These are phyloP conservation scores for Dryas octopetala DNA, from an alignment of 306 rosid species.

Conservation along the genomic window DNA sequence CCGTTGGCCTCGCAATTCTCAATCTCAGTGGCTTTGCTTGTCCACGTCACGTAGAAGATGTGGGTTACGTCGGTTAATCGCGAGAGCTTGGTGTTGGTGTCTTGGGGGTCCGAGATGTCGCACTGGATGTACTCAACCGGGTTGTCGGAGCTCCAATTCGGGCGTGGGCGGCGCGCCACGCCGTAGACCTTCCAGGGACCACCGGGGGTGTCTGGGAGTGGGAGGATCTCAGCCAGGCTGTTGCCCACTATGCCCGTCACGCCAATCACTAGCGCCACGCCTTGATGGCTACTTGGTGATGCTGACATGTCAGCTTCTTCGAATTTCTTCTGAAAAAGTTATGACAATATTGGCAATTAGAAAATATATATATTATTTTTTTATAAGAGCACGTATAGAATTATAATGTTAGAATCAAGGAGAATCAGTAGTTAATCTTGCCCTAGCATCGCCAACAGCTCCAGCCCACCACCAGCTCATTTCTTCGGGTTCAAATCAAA, in stretches of 20 bases:
- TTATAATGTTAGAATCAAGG: too few relatives aligned
- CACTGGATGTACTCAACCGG: constrained; percentile 62
- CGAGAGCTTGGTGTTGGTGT: constrained; percentile 55
- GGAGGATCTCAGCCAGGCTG: constrained; percentile 71
- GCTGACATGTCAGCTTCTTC: constrained; percentile 40
- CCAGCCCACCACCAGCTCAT: constrained; percentile 63
- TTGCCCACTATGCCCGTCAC: constrained; percentile 74
- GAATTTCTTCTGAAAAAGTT: constrained; percentile 38
- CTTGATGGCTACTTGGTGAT: constrained; percentile 39
- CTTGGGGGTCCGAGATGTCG: constrained; percentile 56
- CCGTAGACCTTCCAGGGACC: constrained; percentile 77
- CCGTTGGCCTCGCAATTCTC: constrained; percentile 61
- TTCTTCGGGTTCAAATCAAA: background rate
- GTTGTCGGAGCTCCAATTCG: constrained; percentile 55
- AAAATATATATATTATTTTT: too few relatives aligned
- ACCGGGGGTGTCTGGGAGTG: constrained; percentile 58
- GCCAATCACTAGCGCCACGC: constrained; percentile 56
- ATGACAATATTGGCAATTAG: background rate
- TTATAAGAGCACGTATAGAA: too few relatives aligned
- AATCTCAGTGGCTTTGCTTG: constrained; percentile 39
- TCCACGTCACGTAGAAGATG: constrained; percentile 64
- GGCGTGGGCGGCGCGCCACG: constrained; percentile 66
- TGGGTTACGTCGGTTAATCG: constrained; percentile 55
- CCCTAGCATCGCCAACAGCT: constrained; percentile 47
- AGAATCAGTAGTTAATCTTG: background rate